phyloP scores from a whole-genome alignment of 31 red algal genomes.

The Asparagopsis taxiformis region DNA sequence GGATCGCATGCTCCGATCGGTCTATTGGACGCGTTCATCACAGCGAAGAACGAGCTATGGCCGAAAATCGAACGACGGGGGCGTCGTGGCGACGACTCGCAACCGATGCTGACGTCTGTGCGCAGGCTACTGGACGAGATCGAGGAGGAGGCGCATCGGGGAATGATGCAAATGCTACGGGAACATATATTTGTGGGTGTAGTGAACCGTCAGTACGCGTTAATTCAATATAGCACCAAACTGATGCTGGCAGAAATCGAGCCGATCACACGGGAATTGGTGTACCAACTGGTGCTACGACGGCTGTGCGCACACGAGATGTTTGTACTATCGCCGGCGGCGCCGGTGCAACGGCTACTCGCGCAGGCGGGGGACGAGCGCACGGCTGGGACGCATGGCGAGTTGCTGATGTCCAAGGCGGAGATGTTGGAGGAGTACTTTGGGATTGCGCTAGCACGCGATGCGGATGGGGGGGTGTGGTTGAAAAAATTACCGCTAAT shows the following conservation, averaged over 20 bases:
- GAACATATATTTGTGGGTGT: constrained; percentile 88
- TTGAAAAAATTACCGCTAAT: constrained; percentile 25
- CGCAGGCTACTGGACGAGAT: constrained; percentile 25
- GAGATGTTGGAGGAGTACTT: constrained; percentile 69
- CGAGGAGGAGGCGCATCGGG: constrained; percentile 30
- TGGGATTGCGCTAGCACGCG: constrained; percentile 23
- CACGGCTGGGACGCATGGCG: constrained; percentile 40
- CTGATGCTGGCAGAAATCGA: constrained; percentile 58
- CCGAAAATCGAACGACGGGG: constrained; percentile 18
- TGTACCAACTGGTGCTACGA: constrained; percentile 67
- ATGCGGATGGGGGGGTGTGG: neutral
- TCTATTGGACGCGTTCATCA: constrained; percentile 38
- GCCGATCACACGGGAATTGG: constrained; percentile 38
- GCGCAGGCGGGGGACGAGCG: neutral
- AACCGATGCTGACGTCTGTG: constrained; percentile 57
- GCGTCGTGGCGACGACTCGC: constrained; percentile 23
- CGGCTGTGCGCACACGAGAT: constrained; percentile 52
- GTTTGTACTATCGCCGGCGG: constrained; percentile 30
- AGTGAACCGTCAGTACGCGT: constrained; percentile 15
- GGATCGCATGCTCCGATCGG: constrained; percentile 40
- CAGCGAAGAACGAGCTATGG: constrained; percentile 5
- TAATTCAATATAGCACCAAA: constrained; percentile 77
- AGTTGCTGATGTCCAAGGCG: constrained; percentile 43
- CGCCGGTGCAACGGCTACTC: constrained; percentile 46
- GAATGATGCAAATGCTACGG: constrained; percentile 50